phyloP scores from a whole-genome alignment of 495 filamentous ascomycete species.

The Talaromyces liani region DNA sequence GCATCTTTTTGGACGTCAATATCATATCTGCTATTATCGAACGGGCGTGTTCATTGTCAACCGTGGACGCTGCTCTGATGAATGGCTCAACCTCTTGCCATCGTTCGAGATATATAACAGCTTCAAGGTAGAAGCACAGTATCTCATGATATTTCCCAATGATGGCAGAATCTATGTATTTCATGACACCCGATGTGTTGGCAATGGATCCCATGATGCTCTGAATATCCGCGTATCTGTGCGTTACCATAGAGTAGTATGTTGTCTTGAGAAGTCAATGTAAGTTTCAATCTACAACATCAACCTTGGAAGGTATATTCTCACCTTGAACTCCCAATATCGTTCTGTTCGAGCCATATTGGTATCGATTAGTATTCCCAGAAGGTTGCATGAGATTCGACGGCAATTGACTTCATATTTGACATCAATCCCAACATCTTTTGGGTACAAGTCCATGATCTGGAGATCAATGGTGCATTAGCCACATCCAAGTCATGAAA shows the following conservation, averaged over 20 bases:
- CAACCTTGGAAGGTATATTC: not conserved
- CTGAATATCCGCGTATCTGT: not conserved
- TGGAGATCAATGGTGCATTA: slow-evolving; percentile 11
- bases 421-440: slow-evolving; percentile 32
- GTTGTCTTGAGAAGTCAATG: not conserved
- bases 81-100: not conserved
- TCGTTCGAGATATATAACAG: not conserved
- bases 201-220: not conserved
- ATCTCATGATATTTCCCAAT: not conserved
- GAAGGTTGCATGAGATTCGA: slow-evolving; percentile 60
- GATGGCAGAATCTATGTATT: not conserved
- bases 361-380: slow-evolving; percentile 51
- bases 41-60: not conserved
- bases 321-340: slow-evolving; percentile 43
- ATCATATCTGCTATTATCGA: slow-evolving; percentile 1
- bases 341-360: slow-evolving; percentile 60
- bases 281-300: not conserved
- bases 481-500: not conserved
- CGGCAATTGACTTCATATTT: slow-evolving; percentile 48
- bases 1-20: not conserved
- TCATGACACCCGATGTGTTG: not conserved
- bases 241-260: not conserved
- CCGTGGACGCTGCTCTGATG: slow-evolving; percentile 15
- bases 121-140: slow-evolving; percentile 3
- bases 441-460: slow-evolving; percentile 54